Evolutionary conservation across 2,329 filamentous ascomycete species (phyloP).

Genomic region (Fusarium xylarioides): DNA sequence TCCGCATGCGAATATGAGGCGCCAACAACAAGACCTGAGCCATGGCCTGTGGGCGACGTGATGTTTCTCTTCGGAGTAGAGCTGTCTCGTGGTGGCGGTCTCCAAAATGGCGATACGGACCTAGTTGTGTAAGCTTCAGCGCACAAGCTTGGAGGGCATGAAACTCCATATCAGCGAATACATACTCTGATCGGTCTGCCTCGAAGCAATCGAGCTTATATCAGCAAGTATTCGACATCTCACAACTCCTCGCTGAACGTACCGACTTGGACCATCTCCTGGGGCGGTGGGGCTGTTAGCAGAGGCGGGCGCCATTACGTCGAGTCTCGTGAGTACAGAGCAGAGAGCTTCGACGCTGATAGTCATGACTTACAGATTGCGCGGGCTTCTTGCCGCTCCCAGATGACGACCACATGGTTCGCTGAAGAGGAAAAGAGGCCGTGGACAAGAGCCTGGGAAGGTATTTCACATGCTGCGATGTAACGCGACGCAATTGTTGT

Average conservation of each 20-base stretch:
- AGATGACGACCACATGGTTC: conserved; percentile 71
- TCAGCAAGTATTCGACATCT: conserved; percentile 37
- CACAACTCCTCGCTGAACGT: conserved; percentile 48
- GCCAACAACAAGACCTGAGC: conserved; percentile 82
- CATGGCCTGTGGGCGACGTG: conserved; percentile 55
- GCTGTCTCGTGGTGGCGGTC: conserved; percentile 63
- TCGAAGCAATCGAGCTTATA: conserved; percentile 32
- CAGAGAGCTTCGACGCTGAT: conserved; percentile 24
- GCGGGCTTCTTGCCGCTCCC: conserved; percentile 74
- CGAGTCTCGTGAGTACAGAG: conserved; percentile 35
- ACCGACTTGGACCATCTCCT: conserved; percentile 99
- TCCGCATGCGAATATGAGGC: conserved; percentile 97
- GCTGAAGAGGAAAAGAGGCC: conserved; percentile 37
- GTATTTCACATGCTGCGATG: conserved; percentile 46
- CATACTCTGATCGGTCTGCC: conserved; percentile 71
- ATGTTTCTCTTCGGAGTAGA: conserved; percentile 61
- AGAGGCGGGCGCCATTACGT: conserved; percentile 39
- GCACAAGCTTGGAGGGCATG: conserved; percentile 14
- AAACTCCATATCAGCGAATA: conserved; percentile 35
- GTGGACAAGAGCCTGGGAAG: conserved; percentile 36
- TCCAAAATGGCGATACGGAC: conserved; percentile 90
- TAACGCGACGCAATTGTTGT: conserved; percentile 38
- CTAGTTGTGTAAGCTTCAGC: conserved; percentile 57
- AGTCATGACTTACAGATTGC: conserved; percentile 68
- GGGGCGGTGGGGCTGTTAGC: conserved; percentile 54